phyloP scores from a whole-genome alignment of 495 filamentous ascomycete species.

The Staphylotrichum longicolle region DNA sequence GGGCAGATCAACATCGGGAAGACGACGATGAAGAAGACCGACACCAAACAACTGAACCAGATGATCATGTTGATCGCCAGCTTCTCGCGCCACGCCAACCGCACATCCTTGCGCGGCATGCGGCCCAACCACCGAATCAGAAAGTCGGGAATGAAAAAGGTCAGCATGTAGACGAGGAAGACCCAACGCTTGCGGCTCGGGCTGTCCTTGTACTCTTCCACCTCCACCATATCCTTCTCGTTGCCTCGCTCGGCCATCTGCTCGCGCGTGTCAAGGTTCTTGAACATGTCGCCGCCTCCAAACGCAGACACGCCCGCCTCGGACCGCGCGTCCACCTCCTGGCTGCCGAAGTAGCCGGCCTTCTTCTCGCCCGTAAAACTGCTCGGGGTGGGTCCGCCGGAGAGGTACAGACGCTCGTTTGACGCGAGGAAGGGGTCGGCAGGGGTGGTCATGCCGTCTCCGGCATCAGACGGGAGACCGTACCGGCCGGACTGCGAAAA shows the following conservation, averaged over 20 bases:
- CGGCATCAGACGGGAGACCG: constrained; percentile 44
- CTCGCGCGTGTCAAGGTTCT: constrained; percentile 86
- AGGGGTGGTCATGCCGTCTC: constrained; percentile 38
- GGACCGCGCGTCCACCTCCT: constrained; percentile 80
- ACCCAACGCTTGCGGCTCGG: constrained; percentile 91
- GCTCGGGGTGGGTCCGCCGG: constrained; percentile 56
- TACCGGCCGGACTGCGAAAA: constrained; percentile 54
- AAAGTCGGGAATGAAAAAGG: constrained; percentile 85
- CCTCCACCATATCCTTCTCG: constrained; percentile 83
- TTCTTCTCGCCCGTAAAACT: constrained; percentile 69
- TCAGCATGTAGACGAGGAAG: constrained; percentile 78
- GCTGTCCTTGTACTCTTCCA: constrained; percentile 76
- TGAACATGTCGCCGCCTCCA: constrained; percentile 94
- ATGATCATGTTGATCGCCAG: constrained; percentile 97
- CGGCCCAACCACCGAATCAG: constrained; percentile 72
- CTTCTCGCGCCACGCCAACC: constrained; percentile 94
- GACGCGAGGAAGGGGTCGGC: constrained; percentile 58
- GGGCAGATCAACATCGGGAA: constrained; percentile 91
- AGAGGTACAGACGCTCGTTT: constrained; percentile 65
- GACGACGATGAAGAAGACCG: constrained; percentile 83
- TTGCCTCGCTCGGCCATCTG: constrained; percentile 96
- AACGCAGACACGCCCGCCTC: constrained; percentile 88
- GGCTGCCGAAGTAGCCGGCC: constrained; percentile 77
- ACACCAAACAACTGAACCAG: constrained; percentile 77
- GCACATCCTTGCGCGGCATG: constrained; percentile 92